Percentiles rank a stretch among this genome's conserved stretches.
Conservation (phyloP, 2,329 filamentous ascomycete species). For the Leptographium wingfieldii region DNA sequence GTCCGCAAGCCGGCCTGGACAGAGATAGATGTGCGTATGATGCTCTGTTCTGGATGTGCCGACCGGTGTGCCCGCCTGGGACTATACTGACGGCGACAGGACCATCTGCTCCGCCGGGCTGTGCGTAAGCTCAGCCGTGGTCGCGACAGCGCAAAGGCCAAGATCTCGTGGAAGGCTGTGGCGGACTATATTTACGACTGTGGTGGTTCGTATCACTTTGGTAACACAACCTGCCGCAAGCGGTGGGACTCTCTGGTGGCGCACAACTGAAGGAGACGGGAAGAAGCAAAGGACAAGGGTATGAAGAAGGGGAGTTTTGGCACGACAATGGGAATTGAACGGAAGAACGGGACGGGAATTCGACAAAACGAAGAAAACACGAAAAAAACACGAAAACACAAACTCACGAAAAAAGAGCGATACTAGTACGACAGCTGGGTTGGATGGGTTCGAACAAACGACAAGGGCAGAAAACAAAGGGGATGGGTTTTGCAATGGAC, state of each 20-base stretch:
- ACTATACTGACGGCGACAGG: slow-evolving; percentile 18
- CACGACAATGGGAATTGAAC: neutral
- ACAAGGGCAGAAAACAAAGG: too few relatives aligned
- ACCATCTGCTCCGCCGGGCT: slow-evolving; percentile 30
- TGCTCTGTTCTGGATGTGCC: neutral
- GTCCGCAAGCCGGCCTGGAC: slow-evolving; percentile 56
- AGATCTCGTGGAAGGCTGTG: slow-evolving; percentile 44
- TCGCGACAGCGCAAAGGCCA: slow-evolving; percentile 19
- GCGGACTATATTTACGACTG: slow-evolving; percentile 36
- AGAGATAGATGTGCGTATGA: slow-evolving; percentile 45
- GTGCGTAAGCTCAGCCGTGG: slow-evolving; percentile 23
- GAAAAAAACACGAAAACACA: neutral
- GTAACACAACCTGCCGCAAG: slow-evolving; percentile 44
- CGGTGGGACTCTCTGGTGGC: slow-evolving; percentile 36
- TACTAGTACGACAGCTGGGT: neutral
- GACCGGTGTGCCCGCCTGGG: neutral
- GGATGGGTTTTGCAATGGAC: too few relatives aligned
- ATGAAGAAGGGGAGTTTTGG: neutral
- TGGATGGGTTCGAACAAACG: too few relatives aligned
- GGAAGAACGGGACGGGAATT: neutral
- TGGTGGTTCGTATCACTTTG: slow-evolving; percentile 47
- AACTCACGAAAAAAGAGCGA: neutral
- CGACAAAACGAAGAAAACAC: neutral
- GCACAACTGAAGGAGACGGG: neutral
- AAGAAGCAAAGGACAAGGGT: neutral